phyloP scores from a whole-genome alignment of 164 flowering plant genomes.

The Vitis amurensis region DNA sequence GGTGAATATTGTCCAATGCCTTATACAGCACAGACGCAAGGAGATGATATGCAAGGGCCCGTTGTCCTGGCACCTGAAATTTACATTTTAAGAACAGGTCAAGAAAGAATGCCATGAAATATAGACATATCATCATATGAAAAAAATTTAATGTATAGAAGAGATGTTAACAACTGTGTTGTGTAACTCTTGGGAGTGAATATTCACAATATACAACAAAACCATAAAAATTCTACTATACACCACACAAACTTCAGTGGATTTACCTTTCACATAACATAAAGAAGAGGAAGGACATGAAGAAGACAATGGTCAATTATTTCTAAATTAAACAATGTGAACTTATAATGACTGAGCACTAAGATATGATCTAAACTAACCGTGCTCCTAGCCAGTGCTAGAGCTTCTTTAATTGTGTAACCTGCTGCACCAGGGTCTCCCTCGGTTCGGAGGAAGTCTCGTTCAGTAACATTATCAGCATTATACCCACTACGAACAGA shows the following conservation, averaged over 20 bases:
- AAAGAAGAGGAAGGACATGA: neutral
- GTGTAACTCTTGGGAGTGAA: neutral
- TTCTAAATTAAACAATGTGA: neutral
- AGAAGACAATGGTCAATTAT: neutral
- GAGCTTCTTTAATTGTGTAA: constrained; percentile 93
- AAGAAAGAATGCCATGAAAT: too few relatives aligned
- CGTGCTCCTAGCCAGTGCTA: constrained; percentile 76
- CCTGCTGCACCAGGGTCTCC: constrained; percentile 96
- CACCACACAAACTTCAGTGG: neutral
- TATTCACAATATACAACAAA: neutral
- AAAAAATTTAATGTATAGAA: too few relatives aligned
- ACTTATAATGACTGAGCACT: neutral
- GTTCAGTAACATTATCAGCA: constrained; percentile 59
- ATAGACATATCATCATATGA: too few relatives aligned
- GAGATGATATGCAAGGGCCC: constrained; percentile 78
- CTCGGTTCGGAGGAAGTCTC: constrained; percentile 84
- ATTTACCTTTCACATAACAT: neutral
- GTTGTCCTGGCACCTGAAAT: constrained; percentile 87
- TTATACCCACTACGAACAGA: constrained; percentile 21
- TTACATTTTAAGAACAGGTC: neutral
- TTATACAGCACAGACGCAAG: constrained; percentile 72
- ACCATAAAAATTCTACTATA: neutral
- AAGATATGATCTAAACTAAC: constrained; percentile 43
- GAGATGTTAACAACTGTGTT: too few relatives aligned
- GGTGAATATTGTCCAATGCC: constrained; percentile 44